These are phyloP conservation scores for Lentinula aciculospora DNA, from an alignment of 768 basidiomycete species.

Conservation along the genomic window DNA sequence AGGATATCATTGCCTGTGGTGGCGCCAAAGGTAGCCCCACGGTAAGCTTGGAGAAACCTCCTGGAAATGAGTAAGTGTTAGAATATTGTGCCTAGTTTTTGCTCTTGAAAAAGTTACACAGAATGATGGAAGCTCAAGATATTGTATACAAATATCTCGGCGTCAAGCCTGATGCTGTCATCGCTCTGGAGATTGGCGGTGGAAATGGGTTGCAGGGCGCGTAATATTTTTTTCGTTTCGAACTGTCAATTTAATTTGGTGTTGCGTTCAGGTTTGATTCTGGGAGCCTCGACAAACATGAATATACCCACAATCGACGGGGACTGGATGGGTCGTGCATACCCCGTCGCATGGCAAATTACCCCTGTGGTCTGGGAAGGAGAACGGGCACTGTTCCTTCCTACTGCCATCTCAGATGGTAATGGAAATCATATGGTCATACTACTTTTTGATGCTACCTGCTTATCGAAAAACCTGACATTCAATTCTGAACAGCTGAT, in stretches of 20 bases:
- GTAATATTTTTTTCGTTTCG: constrained; percentile 4
- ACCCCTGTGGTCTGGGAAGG: constrained; percentile 12
- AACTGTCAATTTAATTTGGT: background rate
- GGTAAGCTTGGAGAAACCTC: constrained; percentile 29
- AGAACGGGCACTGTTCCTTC: constrained; percentile 23
- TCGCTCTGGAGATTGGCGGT: constrained; percentile 30
- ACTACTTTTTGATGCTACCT: background rate
- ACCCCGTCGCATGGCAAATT: constrained; percentile 30
- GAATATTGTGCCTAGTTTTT: background rate
- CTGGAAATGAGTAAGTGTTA: constrained; percentile 27
- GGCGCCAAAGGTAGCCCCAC: constrained; percentile 33
- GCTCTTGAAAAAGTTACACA: background rate
- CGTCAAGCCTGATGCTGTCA: constrained; percentile 20
- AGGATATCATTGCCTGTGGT: constrained; percentile 32
- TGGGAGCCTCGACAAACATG: constrained; percentile 25
- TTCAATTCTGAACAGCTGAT: constrained; percentile 18
- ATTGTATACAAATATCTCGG: constrained; percentile 15
- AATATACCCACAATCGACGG: constrained; percentile 26
- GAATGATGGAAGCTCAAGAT: constrained; percentile 10
- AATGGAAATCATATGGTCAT: constrained; percentile 27
- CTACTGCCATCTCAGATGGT: constrained; percentile 28
- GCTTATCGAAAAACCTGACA: background rate
- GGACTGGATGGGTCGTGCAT: constrained; percentile 39
- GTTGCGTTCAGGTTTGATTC: constrained; percentile 23
- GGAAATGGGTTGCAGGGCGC: constrained; percentile 31